Evolutionary conservation across 2,329 filamentous ascomycete species (phyloP).

Genomic region (Calycina herbarum): DNA sequence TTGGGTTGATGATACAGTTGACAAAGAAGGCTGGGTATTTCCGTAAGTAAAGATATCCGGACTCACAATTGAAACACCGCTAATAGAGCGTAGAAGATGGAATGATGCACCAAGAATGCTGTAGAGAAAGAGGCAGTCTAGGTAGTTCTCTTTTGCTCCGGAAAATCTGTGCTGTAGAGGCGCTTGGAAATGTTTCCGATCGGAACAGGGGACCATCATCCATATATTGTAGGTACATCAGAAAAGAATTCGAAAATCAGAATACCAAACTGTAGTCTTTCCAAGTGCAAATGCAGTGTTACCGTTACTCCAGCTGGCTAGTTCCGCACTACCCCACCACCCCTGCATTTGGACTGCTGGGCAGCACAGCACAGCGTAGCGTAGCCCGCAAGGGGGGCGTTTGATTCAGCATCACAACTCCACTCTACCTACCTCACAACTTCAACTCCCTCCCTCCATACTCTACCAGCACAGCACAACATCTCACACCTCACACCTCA

Average conservation of each 20-base stretch:
- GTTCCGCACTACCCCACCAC: neutral
- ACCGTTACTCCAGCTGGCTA: neutral
- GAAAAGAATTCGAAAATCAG: too few species aligned
- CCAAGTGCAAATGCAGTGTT: too few species aligned
- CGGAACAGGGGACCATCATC: too few species aligned
- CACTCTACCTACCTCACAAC: neutral
- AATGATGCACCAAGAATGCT: slow-evolving; percentile 7
- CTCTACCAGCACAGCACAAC: neutral
- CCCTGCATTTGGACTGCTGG: slow-evolving; percentile 2
- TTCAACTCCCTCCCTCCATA: neutral
- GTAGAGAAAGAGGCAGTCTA: too few species aligned
- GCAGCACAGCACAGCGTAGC: neutral
- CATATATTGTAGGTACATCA: too few species aligned
- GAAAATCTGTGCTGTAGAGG: too few species aligned
- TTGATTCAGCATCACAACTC: neutral
- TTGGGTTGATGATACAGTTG: slow-evolving; percentile 27
- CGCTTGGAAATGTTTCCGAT: too few species aligned
- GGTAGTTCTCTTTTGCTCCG: too few species aligned
- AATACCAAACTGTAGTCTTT: too few species aligned
- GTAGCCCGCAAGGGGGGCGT: neutral
- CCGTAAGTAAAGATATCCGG: slow-evolving; percentile 25
- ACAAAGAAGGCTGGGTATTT: slow-evolving; percentile 31
- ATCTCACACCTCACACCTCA: neutral
- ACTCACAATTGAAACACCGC: neutral
- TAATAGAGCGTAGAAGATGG: slow-evolving; percentile 9